These are phyloP conservation scores for Kuraishia ogatae DNA, from an alignment of 805 yeast genomes.

Conservation along the genomic window DNA sequence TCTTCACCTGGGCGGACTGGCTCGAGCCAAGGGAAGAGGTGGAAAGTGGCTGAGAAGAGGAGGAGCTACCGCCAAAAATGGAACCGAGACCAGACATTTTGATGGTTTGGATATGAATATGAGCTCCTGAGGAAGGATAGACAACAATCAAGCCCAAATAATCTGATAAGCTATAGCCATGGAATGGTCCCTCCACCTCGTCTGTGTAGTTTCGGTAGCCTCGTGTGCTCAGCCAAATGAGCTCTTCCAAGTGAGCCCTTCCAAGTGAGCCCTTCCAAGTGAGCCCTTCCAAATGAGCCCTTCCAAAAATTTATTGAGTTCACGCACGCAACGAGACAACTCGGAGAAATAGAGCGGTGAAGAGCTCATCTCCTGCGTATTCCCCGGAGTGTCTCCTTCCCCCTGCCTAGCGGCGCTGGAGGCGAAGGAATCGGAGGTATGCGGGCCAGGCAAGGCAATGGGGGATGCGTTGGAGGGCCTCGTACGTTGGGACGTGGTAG, in stretches of 20 bases:
- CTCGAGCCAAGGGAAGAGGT: slow-evolving; percentile 2
- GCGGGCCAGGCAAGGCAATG: no score
- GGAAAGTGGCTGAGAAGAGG: neutral
- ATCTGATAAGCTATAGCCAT: no score
- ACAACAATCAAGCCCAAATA: no score
- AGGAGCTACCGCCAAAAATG: slow-evolving; percentile 1
- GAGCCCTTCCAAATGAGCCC: neutral
- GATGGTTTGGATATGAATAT: neutral
- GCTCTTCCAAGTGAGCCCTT: neutral
- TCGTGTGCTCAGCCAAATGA: neutral
- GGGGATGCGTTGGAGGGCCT: no score
- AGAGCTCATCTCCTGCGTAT: neutral
- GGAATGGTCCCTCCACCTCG: no score
- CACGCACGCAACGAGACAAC: neutral
- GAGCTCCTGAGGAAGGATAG: no score
- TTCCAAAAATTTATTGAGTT: neutral
- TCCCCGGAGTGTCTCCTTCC: no score
- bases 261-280: neutral
- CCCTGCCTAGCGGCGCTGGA: no score
- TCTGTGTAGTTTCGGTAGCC: no score
- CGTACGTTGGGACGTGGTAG: no score
- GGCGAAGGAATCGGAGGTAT: no score
- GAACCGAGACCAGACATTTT: slow-evolving; percentile 3
- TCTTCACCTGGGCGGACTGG: slow-evolving; percentile 39
- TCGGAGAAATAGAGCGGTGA: neutral